Base-by-base conservation (phyloP, 805 yeast genomes). In the Yamadazyma olivae region DNA sequence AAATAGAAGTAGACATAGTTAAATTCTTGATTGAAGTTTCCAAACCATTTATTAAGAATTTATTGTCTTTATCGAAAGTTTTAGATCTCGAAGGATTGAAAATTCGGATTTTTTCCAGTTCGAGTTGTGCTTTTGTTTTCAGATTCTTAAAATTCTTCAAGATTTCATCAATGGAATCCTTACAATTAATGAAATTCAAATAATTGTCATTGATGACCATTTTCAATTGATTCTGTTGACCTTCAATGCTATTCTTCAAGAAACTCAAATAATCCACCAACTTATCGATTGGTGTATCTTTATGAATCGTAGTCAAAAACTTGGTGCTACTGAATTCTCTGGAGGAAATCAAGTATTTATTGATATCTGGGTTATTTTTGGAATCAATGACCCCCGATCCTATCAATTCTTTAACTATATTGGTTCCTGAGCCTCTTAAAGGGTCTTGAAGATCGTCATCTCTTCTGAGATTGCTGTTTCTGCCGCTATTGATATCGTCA, bases 11-110 rank as follows among this genome's bases (percentile, higher is more conserved):
- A 1, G 66, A 52, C 22, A 61, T 44, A 35, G 64, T 66, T 31
- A 67, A 48, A 42, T 64, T 63, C 38, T 64, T 64, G 25, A 67
- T 51, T 3, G 67, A 51, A 31, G 57, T 64, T 44, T 67, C 74
- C 24, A 67, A 50, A 35, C 59, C 69, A 18, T 50, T 49, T 21
- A 67, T 48, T 1, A 64, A 42, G 17, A 29, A 35, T 15, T 37
- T 37, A 10, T 54, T 59, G 28, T 54, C 49, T 13, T 45, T 42
- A 33, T 33, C 43, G 27, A 21, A 41, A 7, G 17, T 16, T 26
- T 38, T 46, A 8, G 25, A 38, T 39, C 54, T 43, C 13, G 52
- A 47, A 0, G 74, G 72, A 36, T 67, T 61, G 45, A 65, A 67
- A 13, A 65, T 64, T 36, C 54, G 54, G 14, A 57, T 45, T 33